Conservation (phyloP, 2,329 filamentous ascomycete genomes). For the Diaporthe sp. region DNA sequence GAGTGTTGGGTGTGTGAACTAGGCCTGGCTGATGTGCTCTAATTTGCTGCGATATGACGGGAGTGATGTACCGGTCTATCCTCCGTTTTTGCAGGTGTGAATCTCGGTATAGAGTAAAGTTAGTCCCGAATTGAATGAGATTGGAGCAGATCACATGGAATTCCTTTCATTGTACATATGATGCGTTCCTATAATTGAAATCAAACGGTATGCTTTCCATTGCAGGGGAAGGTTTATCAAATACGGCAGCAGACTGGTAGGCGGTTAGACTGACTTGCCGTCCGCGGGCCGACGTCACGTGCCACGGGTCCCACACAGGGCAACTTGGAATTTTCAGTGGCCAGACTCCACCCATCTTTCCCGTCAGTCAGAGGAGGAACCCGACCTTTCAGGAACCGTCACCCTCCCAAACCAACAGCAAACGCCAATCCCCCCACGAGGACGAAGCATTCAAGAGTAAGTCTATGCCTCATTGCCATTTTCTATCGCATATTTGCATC, state of each 20-base stretch:
- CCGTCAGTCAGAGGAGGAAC: slow-evolving; percentile 49
- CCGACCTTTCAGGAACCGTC: slow-evolving; percentile 42
- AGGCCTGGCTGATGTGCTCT: no score
- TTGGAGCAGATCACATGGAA: no score
- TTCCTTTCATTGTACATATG: not conserved
- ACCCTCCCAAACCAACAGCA: slow-evolving; percentile 45
- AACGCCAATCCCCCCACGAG: slow-evolving; percentile 53
- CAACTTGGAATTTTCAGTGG: slow-evolving; percentile 25
- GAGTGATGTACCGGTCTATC: no score
- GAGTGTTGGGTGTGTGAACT: no score
- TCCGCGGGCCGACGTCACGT: slow-evolving; percentile 10
- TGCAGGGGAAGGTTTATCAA: not conserved
- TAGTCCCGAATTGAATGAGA: not conserved
- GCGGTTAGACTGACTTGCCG: not conserved
- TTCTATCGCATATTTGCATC: slow-evolving; percentile 1
- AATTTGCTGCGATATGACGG: no score
- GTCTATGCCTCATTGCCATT: slow-evolving; percentile 49
- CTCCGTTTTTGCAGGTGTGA: no score
- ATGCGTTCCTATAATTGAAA: not conserved
- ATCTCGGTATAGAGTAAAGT: no score
- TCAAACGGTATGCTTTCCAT: not conserved
- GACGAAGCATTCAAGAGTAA: slow-evolving; percentile 71
- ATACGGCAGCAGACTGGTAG: not conserved
- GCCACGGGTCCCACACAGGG: slow-evolving; percentile 13
- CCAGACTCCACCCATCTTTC: slow-evolving; percentile 48